Evolutionary conservation across 805 yeast species (phyloP).

Genomic region (Cyberlindnera bimundalis): DNA sequence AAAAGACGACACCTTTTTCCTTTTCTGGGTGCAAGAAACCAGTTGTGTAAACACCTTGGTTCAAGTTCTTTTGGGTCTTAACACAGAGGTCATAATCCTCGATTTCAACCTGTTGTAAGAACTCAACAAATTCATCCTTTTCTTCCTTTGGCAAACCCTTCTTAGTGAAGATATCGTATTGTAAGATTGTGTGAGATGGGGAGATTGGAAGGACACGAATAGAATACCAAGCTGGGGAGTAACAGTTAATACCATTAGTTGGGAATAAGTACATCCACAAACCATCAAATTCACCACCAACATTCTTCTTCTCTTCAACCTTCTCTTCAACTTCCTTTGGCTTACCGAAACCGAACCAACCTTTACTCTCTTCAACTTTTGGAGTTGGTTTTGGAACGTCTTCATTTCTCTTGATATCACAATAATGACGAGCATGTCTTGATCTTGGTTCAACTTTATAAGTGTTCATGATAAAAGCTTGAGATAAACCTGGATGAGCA

Average conservation of each 20-base stretch:
- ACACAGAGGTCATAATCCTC: slow-evolving; percentile 61
- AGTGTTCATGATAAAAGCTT: slow-evolving; percentile 62
- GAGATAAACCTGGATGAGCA: slow-evolving; percentile 57
- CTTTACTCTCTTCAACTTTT: slow-evolving; percentile 29
- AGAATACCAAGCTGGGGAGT: slow-evolving; percentile 65
- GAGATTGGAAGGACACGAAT: slow-evolving; percentile 55
- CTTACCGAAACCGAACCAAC: slow-evolving; percentile 53
- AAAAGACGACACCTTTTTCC: slow-evolving; percentile 56
- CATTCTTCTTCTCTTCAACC: slow-evolving; percentile 36
- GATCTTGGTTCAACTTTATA: slow-evolving; percentile 58
- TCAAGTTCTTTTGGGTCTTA: slow-evolving; percentile 56
- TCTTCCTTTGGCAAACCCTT: slow-evolving; percentile 50
- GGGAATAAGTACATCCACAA: slow-evolving; percentile 63
- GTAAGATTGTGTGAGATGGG: slow-evolving; percentile 52
- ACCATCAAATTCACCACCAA: slow-evolving; percentile 61
- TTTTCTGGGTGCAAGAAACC: slow-evolving; percentile 58
- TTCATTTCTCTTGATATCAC: slow-evolving; percentile 44
- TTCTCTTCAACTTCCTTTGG: slow-evolving; percentile 27
- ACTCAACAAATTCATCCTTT: slow-evolving; percentile 60
- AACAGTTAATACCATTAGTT: slow-evolving; percentile 58
- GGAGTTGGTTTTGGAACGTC: slow-evolving; percentile 24
- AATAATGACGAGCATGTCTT: slow-evolving; percentile 60
- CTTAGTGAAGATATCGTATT: slow-evolving; percentile 59
- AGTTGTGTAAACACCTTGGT: slow-evolving; percentile 56
- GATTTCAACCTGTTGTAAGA: slow-evolving; percentile 57